These are phyloP conservation scores for Pneumocystis murina DNA, from an alignment of 1,139 yeast genomes.

Conservation along the genomic window DNA sequence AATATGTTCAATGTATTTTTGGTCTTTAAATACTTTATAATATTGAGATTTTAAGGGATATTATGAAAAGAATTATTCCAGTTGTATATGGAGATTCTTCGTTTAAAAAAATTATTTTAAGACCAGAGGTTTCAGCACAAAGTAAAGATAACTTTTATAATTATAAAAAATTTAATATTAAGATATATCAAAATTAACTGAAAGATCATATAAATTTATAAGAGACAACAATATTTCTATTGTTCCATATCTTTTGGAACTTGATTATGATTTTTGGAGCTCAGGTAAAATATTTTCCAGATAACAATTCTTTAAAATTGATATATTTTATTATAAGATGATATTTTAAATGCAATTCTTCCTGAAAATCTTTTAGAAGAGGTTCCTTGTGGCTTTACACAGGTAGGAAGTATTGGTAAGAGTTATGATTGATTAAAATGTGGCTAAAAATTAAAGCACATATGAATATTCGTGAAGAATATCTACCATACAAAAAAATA, in stretches of 20 bases:
- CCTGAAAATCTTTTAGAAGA: constrained; percentile 61
- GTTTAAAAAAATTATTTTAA: constrained; percentile 2
- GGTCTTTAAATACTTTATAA: background rate
- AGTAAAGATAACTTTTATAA: background rate
- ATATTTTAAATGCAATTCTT: constrained; percentile 6
- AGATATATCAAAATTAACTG: constrained; percentile 9
- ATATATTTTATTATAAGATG: constrained; percentile 1
- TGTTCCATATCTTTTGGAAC: constrained; percentile 38
- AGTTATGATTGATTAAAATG: background rate
- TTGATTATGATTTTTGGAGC: constrained; percentile 73
- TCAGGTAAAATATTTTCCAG: constrained; percentile 22
- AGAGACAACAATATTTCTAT: constrained; percentile 19
- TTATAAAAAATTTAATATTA: background rate
- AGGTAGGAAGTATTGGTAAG: constrained; percentile 68
- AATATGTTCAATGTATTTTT: constrained; percentile 6
- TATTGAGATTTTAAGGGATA: background rate
- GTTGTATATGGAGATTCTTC: background rate
- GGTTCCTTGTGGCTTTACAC: constrained; percentile 80
- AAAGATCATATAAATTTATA: constrained; percentile 7
- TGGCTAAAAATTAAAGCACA: constrained; percentile 39
- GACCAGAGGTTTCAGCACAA: constrained; percentile 4
- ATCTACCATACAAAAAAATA: constrained; percentile 60
- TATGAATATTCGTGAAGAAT: constrained; percentile 68
- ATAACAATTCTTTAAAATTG: background rate
- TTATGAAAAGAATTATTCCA: background rate